phyloP scores from a whole-genome alignment of 2,329 filamentous ascomycete species.

The Neonectria faginata region DNA sequence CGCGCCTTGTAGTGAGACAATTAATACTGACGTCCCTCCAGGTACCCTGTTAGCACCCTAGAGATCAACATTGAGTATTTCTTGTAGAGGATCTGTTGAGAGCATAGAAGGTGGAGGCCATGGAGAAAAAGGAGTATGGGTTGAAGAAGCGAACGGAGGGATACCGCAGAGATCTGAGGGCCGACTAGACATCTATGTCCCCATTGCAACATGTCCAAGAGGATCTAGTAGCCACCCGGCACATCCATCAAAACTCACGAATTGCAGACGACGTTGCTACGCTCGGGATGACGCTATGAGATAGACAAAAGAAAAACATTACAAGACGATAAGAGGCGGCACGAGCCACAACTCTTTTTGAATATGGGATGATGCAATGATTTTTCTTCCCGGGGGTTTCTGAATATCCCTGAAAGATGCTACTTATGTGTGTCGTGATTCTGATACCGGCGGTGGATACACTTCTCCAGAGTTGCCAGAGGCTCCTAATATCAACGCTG shows the following conservation, averaged over 20 bases:
- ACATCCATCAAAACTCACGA: slow-evolving; percentile 23
- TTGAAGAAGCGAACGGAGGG: slow-evolving; percentile 9
- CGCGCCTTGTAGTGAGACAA: slow-evolving; percentile 9
- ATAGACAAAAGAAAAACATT: slow-evolving; percentile 44
- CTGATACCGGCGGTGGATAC: neutral
- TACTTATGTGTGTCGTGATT: neutral
- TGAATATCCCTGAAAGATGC: neutral
- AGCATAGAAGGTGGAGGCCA: slow-evolving; percentile 29
- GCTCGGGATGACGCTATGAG: slow-evolving; percentile 40
- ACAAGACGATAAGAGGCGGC: slow-evolving; percentile 11
- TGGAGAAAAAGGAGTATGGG: slow-evolving; percentile 18
- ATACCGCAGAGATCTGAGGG: slow-evolving; percentile 15
- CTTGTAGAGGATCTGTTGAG: slow-evolving; percentile 65
- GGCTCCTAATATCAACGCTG: neutral
- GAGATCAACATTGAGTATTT: slow-evolving; percentile 97
- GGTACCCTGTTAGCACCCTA: slow-evolving; percentile 91
- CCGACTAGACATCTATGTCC: slow-evolving; percentile 7
- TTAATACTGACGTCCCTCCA: slow-evolving; percentile 49
- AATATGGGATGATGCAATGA: neutral
- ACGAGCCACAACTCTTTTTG: neutral
- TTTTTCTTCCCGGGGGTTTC: neutral
- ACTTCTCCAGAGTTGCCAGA: no score
- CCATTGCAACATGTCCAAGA: slow-evolving; percentile 33
- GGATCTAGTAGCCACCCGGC: slow-evolving; percentile 22
- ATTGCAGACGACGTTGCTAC: slow-evolving; percentile 37